A percentile compares a stretch with the other conserved stretches of the same genome.
Evolutionary conservation across 208 protist species (phyloP).

Genomic region (Strigomonas culicis): DNA sequence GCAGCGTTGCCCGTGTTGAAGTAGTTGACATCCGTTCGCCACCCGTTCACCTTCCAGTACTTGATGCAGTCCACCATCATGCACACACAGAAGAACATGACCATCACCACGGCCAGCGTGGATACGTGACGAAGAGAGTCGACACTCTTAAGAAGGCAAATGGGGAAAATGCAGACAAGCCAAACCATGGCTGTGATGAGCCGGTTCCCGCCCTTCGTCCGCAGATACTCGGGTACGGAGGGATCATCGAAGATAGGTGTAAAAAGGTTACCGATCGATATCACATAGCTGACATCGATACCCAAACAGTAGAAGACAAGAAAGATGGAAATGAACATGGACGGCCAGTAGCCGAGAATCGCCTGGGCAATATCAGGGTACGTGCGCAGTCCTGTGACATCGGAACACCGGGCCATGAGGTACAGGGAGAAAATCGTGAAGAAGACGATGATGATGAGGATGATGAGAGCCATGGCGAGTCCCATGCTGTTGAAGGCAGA

Average conservation of each 20-base stretch:
- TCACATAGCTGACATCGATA: slow-evolving; percentile 67
- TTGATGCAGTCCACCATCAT: slow-evolving; percentile 50
- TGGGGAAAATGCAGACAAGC: slow-evolving; percentile 66
- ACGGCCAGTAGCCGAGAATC: slow-evolving; percentile 16
- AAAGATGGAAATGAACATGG: slow-evolving; percentile 16
- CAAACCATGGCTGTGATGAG: slow-evolving; percentile 53
- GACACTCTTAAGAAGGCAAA: slow-evolving; percentile 77
- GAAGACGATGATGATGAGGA: slow-evolving; percentile 26
- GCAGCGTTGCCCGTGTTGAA: slow-evolving; percentile 50
- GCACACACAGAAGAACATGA: slow-evolving; percentile 71
- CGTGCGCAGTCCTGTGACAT: slow-evolving; percentile 21
- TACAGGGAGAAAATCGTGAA: slow-evolving; percentile 42
- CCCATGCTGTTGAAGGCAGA: slow-evolving; percentile 39
- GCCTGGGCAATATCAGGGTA: slow-evolving; percentile 29
- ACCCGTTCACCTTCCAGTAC: slow-evolving; percentile 21
- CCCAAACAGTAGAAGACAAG: slow-evolving; percentile 40
- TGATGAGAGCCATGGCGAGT: slow-evolving; percentile 22
- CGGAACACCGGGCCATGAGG: slow-evolving; percentile 24
- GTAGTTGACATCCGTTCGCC: slow-evolving; percentile 28
- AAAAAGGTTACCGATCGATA: slow-evolving; percentile 61
- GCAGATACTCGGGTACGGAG: slow-evolving; percentile 30
- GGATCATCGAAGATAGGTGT: slow-evolving; percentile 39
- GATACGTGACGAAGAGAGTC: slow-evolving; percentile 79
- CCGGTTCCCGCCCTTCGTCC: slow-evolving; percentile 25
- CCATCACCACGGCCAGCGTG: slow-evolving; percentile 44